Evolutionary conservation across 352 stramenopile genomes (phyloP).

Genomic region (Globisporangium nunn): DNA sequence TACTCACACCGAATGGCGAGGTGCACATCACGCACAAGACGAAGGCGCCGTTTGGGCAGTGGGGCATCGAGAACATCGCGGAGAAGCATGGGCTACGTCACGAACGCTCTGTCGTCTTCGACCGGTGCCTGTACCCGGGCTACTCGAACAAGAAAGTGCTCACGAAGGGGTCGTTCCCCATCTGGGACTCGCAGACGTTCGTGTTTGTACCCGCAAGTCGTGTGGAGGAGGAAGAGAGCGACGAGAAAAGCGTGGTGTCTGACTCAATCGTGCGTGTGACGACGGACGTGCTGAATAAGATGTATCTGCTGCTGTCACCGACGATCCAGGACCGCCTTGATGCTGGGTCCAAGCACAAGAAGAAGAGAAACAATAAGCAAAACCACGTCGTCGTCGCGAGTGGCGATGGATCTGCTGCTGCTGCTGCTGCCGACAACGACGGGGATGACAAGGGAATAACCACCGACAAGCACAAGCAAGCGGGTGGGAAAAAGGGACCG

Average conservation of each 20-base stretch:
- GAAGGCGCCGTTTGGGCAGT: constrained; percentile 87
- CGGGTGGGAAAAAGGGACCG: constrained; percentile 11
- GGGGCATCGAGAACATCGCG: constrained; percentile 73
- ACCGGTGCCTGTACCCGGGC: constrained; percentile 87
- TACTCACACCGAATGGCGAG: constrained; percentile 67
- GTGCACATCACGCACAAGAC: constrained; percentile 96
- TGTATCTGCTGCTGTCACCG: constrained; percentile 61
- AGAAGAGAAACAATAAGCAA: constrained; percentile 21
- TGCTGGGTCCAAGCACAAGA: constrained; percentile 43
- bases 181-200: constrained; percentile 94
- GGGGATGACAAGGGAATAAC: constrained; percentile 3
- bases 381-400: constrained; percentile 5
- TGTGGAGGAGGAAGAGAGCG: constrained; percentile 10
- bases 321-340: constrained; percentile 46
- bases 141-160: constrained; percentile 96
- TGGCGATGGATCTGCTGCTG: not conserved
- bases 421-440: not conserved
- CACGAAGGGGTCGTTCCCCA: constrained; percentile 93
- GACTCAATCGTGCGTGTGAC: constrained; percentile 33
- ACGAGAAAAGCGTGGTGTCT: not conserved
- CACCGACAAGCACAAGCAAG: constrained; percentile 4
- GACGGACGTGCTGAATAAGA: constrained; percentile 48
- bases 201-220: constrained; percentile 69
- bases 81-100: constrained; percentile 36
- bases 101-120: constrained; percentile 86